Conservation (phyloP, 768 basidiomycete species). For the Symmetrospora coprosmae region DNA sequence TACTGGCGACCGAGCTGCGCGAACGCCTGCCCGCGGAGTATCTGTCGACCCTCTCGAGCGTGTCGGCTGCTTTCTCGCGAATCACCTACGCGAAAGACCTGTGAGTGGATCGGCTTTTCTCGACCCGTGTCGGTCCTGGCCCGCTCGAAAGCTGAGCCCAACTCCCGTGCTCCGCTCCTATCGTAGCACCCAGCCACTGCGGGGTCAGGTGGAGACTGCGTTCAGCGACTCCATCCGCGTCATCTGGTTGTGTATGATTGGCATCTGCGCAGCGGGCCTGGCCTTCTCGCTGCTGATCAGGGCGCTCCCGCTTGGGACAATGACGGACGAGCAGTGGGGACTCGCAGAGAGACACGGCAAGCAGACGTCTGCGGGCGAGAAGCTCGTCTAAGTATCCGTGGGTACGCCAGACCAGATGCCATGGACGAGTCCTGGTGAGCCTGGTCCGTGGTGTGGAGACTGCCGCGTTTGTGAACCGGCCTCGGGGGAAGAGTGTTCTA, state of each 20-base stretch:
- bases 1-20: conserved; percentile 46
- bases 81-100: background rate
- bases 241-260: conserved; percentile 37
- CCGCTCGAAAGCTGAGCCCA: no score
- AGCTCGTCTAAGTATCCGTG: no score
- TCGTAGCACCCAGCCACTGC: conserved; percentile 32
- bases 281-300: conserved; percentile 34
- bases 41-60: conserved; percentile 15
- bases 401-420: background rate
- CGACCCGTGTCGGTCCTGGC: background rate
- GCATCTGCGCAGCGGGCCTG: conserved; percentile 33
- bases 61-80: conserved; percentile 1
- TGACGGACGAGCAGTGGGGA: conserved; percentile 37
- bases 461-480: no score
- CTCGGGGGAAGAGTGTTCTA: no score
- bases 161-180: background rate
- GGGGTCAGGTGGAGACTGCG: conserved; percentile 33
- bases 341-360: conserved; percentile 1
- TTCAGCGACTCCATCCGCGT: conserved; percentile 35
- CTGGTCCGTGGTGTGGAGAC: no score
- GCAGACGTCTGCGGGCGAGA: no score
- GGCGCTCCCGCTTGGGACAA: conserved; percentile 33
- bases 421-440: no score
- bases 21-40: conserved; percentile 41
- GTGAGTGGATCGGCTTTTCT: background rate